These are phyloP conservation scores for Centella asiatica DNA, from an alignment of 129 eudicot species.

Conservation along the genomic window DNA sequence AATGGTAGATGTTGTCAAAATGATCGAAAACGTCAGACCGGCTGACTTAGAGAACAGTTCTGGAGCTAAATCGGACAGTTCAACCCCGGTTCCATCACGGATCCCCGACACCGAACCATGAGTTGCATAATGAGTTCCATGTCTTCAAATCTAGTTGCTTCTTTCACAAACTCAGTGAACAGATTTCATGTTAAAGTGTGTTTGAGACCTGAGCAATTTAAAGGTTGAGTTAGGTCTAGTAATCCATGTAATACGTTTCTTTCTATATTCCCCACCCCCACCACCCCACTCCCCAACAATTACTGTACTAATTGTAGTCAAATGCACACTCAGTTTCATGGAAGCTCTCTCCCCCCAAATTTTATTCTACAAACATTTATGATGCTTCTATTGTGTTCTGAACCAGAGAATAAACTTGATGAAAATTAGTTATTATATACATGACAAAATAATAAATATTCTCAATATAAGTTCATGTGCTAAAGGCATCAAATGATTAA, in stretches of 20 bases:
- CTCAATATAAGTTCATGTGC: neutral
- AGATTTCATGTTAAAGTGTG: constrained; percentile 2
- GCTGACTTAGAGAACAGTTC: constrained; percentile 24
- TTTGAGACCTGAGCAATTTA: constrained; percentile 12
- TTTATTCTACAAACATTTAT: no score
- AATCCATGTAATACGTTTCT: constrained; percentile 3
- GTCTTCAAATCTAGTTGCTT: neutral
- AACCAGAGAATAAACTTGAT: no score
- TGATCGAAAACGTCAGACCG: constrained; percentile 68
- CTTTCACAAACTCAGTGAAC: constrained; percentile 64
- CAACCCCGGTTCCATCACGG: constrained; percentile 20
- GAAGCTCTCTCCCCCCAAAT: neutral
- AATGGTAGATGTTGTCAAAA: constrained; percentile 63
- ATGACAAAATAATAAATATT: neutral
- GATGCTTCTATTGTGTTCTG: no score
- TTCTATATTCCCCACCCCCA: no score
- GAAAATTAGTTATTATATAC: no score
- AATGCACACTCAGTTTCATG: neutral
- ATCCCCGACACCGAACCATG: constrained; percentile 22
- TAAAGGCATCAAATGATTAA: neutral
- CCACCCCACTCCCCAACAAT: no score
- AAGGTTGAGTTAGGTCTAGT: constrained; percentile 17
- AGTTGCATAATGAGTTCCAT: constrained; percentile 12
- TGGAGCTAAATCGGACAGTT: constrained; percentile 28
- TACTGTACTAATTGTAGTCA: neutral